Evolutionary conservation across 192 early-diverging fungal species (phyloP).

Genomic region (Coemansia furcata): DNA sequence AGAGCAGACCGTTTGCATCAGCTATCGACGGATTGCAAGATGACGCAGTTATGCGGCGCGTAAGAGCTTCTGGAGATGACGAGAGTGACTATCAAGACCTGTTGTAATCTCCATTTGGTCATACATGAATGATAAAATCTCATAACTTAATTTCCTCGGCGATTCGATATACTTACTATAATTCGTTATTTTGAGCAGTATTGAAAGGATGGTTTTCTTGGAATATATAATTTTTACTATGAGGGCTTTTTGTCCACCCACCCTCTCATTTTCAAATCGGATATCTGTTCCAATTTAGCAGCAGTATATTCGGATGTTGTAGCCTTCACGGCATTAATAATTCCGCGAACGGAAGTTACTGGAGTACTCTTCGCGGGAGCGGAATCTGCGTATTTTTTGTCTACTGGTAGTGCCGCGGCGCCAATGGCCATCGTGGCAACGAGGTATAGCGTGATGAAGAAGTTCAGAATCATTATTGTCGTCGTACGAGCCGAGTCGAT

Average conservation of each 20-base stretch:
- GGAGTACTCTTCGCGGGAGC: background rate
- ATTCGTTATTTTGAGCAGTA: background rate
- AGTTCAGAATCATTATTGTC: background rate
- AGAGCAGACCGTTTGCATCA: slow-evolving; percentile 5
- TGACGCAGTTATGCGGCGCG: slow-evolving; percentile 22
- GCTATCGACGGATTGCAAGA: slow-evolving; percentile 12
- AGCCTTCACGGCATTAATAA: background rate
- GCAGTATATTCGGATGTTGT: background rate
- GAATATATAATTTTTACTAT: too few relatives aligned
- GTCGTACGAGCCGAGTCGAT: background rate
- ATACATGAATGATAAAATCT: background rate
- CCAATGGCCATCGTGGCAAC: background rate
- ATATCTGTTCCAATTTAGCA: background rate
- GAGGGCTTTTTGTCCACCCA: too few relatives aligned
- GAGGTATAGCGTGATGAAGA: background rate
- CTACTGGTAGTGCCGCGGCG: background rate
- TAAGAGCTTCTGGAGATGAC: slow-evolving; percentile 9
- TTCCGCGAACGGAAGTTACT: background rate
- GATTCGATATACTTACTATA: background rate
- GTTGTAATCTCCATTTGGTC: background rate
- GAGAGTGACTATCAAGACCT: background rate
- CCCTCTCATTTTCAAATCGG: too few relatives aligned
- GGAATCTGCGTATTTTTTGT: background rate
- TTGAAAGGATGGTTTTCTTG: background rate
- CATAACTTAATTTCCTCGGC: background rate